Evolutionary conservation across 345 rosid species (phyloP), one percentile per base, ranked within the genome.

Genomic region (Camelina laxa): DNA sequence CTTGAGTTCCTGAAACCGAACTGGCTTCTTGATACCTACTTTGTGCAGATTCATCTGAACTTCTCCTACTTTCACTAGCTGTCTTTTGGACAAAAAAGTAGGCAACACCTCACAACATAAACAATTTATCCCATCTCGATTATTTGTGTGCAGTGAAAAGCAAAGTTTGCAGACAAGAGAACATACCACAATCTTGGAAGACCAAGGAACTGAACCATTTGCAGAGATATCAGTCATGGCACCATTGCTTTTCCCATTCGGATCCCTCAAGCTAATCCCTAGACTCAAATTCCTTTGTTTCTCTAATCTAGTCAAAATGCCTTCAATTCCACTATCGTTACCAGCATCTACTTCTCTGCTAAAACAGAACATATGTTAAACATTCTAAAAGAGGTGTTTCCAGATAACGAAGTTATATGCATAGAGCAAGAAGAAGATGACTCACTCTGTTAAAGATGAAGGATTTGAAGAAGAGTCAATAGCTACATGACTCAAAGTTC

Each of bases 241-340:
- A 65, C 11, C 62, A 74, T 76, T 36, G 69, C 7, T 73, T 49
- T 57, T 82, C 49, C 69, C 86, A 79, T 79, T 85, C 69, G 30
- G 30, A 27, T 70, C 86, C 38, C 81, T 82, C 73, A 83, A 82
- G 79, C 80, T 83, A 66, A 86, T 62, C 72, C 96, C 93, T 17
- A 90, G 82, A 53, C 83, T 84, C 48, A 73, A 62, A 80, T 87
- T 88, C 85, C 97, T 86, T 77, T 95, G 93, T 80, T 83, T 91
- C 85, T 92, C 93, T 76, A 95, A 75, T 51, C 96, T 85, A 49
- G 75, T 85, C 73, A 95, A 79, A 75, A 95, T 88, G 51, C 99
- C 99, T 74, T 89, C 91, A 72, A 92, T 80, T 50, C 99, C 99
- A 71, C 84, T 84, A 65, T 84, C 85, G 63, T 79, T 81, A 63